These are phyloP conservation scores for Cinnamomum micranthum DNA, from an alignment of 164 flowering plant genomes.

Conservation along the genomic window DNA sequence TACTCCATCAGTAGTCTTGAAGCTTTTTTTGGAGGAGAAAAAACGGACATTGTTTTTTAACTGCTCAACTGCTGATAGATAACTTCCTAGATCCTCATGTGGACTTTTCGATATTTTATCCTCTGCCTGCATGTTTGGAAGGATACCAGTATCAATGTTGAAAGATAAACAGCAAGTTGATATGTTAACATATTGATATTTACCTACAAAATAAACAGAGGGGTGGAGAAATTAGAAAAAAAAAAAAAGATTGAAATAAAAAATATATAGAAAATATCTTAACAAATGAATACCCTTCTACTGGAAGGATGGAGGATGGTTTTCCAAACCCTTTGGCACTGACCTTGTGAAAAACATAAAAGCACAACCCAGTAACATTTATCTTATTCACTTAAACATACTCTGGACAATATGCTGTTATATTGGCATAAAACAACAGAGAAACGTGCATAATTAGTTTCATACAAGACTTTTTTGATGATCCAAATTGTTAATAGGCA, in stretches of 20 bases:
- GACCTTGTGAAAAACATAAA: background rate
- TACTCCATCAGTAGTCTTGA: conserved; percentile 75
- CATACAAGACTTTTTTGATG: no score
- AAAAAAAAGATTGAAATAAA: background rate
- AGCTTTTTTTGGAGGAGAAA: conserved; percentile 67
- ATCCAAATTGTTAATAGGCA: no score
- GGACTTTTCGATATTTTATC: conserved; percentile 89
- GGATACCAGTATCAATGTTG: background rate
- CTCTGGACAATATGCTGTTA: no score
- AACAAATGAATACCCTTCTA: no score
- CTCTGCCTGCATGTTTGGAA: conserved; percentile 61
- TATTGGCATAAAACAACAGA: no score
- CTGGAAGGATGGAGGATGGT: background rate
- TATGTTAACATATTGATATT: background rate
- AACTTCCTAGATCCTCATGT: conserved; percentile 89
- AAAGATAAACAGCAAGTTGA: background rate
- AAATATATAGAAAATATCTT: no score
- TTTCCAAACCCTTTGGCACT: background rate
- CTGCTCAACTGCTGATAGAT: conserved; percentile 86
- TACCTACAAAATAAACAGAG: background rate
- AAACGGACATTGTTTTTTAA: conserved; percentile 61
- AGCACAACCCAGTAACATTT: background rate
- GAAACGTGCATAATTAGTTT: no score
- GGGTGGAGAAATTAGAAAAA: background rate
- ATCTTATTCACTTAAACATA: no score